Percentiles rank a stretch among this genome's conserved stretches.
phyloP scores from a whole-genome alignment of 2,329 filamentous ascomycete species.

The Cladobotryum protrusum region DNA sequence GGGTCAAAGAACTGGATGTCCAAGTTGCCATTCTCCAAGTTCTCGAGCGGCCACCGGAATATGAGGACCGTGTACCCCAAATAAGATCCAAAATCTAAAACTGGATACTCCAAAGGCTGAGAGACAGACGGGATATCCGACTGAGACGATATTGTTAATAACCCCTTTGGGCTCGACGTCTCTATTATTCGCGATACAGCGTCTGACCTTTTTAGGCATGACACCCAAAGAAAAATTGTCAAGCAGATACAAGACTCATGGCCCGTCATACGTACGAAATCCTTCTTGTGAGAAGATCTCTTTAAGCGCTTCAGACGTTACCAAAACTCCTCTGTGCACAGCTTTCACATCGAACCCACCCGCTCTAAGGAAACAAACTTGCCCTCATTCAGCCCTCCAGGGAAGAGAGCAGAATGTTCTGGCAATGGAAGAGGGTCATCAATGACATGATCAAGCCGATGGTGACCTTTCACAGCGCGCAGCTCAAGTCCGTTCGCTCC shows the following conservation, averaged over 20 bases:
- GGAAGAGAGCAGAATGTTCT: constrained; percentile 3
- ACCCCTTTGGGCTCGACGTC: constrained; percentile 15
- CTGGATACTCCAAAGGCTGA: constrained; percentile 10
- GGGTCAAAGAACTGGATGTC: constrained; percentile 2
- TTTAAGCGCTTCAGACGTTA: constrained; percentile 23
- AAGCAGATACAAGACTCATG: constrained; percentile 23
- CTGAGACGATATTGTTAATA: constrained; percentile 14
- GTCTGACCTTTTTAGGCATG: constrained; percentile 19
- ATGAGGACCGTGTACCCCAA: background rate
- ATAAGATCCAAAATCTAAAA: background rate
- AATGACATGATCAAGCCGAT: constrained; percentile 30
- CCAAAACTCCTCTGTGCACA: constrained; percentile 20
- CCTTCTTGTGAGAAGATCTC: constrained; percentile 29
- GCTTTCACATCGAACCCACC: constrained; percentile 15
- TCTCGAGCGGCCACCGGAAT: constrained; percentile 12
- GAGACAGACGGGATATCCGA: constrained; percentile 9
- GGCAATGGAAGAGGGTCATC: constrained; percentile 24
- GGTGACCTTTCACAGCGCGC: constrained; percentile 37
- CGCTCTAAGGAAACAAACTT: constrained; percentile 9
- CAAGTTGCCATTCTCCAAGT: constrained; percentile 14
- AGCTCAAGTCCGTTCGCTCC: constrained; percentile 28
- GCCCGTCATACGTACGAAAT: constrained; percentile 34
- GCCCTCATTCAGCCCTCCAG: constrained; percentile 14
- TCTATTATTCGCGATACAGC: constrained; percentile 16
- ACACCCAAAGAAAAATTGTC: constrained; percentile 29